Evolutionary conservation across 2,329 filamentous ascomycete genomes (phyloP), one percentile per base, ranked within the genome.

Genomic region (Penicillium rolfsii): DNA sequence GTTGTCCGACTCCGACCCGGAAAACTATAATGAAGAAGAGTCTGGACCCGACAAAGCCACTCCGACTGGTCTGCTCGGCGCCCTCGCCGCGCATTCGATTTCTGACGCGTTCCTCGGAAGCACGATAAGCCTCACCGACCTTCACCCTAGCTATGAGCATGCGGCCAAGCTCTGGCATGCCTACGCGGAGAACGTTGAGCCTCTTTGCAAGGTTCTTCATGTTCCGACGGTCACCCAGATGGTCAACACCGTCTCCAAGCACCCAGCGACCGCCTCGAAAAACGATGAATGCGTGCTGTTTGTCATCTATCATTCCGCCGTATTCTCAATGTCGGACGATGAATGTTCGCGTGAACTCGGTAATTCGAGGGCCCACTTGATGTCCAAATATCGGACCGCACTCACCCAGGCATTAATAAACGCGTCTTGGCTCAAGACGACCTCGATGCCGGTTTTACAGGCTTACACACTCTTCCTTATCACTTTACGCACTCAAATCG

Each of bases 111-210:
- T 52, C 5, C 28, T 38, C n/a, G 16, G 35, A 16, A 24, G 30
- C 19, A 40, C 53, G 12, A 49, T 60, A 67, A 57, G 66, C 68
- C 6, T 67, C 70, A 16, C 66, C 46, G 66, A 72, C 62, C 49
- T 66, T 68, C 72, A 76, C 46, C 74, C 73, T 4, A 59, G 55
- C 6, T 52, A 67, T 14, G 59, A 64, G 19, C 58, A 69, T 36
- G 84, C 90, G 28, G 87, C 91, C 68, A 83, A 83, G 54, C 81
- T 94, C 5, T 94, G 91, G 91, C 88, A 92, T 71, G 80, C 86
- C 8, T 93, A 89, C 65, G 78, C 92, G 5, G 87, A 91, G 52
- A 87, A 91, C 62, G 87, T 93, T 58, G 90, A 93, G 68, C 90
- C 90, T 0, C 73, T 92, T 49, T 85, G 87, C 66, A 93, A 93